Evolutionary conservation across 441 rosid genomes (phyloP).

Genomic region (Hura crepitans): DNA sequence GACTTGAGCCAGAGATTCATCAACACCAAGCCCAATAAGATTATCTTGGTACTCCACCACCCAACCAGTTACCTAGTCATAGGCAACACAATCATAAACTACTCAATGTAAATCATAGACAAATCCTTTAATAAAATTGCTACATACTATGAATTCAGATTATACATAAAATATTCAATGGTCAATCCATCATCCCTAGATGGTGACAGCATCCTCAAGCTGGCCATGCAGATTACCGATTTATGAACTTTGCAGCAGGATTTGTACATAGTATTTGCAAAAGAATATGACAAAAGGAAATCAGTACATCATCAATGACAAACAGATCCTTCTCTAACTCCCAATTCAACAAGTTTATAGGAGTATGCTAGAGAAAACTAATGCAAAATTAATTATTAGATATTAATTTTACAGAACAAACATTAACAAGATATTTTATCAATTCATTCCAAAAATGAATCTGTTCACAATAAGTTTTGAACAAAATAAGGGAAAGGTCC

Average conservation of each 20-base stretch:
- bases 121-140: neutral
- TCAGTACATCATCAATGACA: neutral
- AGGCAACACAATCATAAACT: constrained; percentile 31
- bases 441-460: neutral
- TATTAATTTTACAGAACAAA: neutral
- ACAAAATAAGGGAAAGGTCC: no score
- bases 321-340: neutral
- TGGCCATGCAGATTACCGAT: neutral
- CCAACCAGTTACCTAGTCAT: constrained; percentile 91
- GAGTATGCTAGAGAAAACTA: neutral
- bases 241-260: constrained; percentile 7
- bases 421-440: neutral
- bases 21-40: constrained; percentile 96
- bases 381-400: neutral
- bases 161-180: neutral
- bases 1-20: constrained; percentile 96
- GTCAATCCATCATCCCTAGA: neutral
- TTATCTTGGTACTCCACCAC: constrained; percentile 98
- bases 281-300: neutral
- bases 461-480: neutral
- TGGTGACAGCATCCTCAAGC: neutral
- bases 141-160: constrained; percentile 4
- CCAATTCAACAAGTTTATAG: neutral
- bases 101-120: constrained; percentile 15
- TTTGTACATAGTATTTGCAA: neutral